These are phyloP conservation scores for Paraurostyla sp. DNA, from an alignment of 73 alveolate species.

Conservation along the genomic window DNA sequence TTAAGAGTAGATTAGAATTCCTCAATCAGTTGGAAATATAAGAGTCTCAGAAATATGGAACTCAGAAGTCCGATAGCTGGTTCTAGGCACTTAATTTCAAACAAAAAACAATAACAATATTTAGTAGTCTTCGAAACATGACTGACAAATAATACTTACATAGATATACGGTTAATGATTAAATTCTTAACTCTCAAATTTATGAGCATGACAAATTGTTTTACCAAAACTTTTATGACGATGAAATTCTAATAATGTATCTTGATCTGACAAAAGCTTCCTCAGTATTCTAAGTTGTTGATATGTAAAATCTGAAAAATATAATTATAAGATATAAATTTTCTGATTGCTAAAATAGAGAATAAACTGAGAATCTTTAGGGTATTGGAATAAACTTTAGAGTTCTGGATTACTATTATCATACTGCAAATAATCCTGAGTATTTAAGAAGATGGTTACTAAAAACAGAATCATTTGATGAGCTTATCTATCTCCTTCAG, in stretches of 20 bases:
- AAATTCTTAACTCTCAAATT: too few relatives aligned
- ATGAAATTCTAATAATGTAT: too few relatives aligned
- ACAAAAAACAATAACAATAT: not conserved
- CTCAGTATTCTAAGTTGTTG: not conserved
- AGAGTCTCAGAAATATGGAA: not conserved
- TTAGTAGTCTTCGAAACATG: not conserved
- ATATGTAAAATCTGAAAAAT: not conserved
- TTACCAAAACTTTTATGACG: too few relatives aligned
- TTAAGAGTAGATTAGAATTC: not conserved
- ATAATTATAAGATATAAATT: not conserved
- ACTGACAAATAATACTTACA: not conserved
- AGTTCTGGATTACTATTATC: not conserved
- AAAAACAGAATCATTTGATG: not conserved
- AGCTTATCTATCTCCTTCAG: not conserved
- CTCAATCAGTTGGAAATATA: not conserved
- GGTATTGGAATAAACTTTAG: not conserved
- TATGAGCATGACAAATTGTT: too few relatives aligned
- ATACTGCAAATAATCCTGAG: not conserved
- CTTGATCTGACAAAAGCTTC: not conserved
- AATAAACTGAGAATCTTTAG: not conserved
- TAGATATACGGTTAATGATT: too few relatives aligned
- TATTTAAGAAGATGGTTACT: not conserved
- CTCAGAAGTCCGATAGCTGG: not conserved
- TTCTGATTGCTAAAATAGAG: not conserved
- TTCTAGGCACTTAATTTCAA: not conserved